phyloP scores from a whole-genome alignment of 1,284 basidiomycete genomes.

The Gomphus bonarii region DNA sequence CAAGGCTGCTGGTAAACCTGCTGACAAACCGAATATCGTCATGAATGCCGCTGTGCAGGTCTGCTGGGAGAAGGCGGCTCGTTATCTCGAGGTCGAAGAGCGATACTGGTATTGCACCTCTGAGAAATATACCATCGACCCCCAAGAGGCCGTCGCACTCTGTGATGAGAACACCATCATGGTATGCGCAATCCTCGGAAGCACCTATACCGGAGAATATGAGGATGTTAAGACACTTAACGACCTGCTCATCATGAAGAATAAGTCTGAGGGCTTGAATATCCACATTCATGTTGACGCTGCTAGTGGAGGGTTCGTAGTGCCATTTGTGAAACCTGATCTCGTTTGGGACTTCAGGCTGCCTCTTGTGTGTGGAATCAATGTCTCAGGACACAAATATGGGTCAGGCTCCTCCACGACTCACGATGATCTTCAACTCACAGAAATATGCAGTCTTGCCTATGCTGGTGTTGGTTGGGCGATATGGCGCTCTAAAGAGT shows the following conservation, averaged over 20 bases:
- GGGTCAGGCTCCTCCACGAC: neutral
- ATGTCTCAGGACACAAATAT: conserved; percentile 21
- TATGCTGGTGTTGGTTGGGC: conserved; percentile 25
- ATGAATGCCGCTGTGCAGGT: conserved; percentile 25
- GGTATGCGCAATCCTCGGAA: conserved; percentile 28
- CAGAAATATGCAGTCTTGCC: conserved; percentile 15
- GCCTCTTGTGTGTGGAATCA: conserved; percentile 25
- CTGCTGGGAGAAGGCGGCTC: conserved; percentile 23
- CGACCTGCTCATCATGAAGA: conserved; percentile 19
- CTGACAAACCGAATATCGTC: conserved; percentile 23
- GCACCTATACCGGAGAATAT: conserved; percentile 19
- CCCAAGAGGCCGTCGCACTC: conserved; percentile 29
- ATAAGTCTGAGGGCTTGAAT: conserved; percentile 21
- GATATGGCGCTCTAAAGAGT: conserved; percentile 21
- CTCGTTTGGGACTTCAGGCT: conserved; percentile 26
- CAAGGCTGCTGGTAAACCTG: conserved; percentile 21
- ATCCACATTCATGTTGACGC: conserved; percentile 23
- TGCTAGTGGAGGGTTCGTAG: conserved; percentile 25
- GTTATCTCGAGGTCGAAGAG: conserved; percentile 21
- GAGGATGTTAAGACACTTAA: conserved; percentile 22
- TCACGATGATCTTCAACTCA: neutral
- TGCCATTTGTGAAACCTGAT: conserved; percentile 23
- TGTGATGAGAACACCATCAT: conserved; percentile 24
- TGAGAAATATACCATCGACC: conserved; percentile 27
- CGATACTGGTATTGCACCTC: conserved; percentile 18